Conservation (phyloP, 176 grass and related monocot genomes). For the Stipa capillata region DNA sequence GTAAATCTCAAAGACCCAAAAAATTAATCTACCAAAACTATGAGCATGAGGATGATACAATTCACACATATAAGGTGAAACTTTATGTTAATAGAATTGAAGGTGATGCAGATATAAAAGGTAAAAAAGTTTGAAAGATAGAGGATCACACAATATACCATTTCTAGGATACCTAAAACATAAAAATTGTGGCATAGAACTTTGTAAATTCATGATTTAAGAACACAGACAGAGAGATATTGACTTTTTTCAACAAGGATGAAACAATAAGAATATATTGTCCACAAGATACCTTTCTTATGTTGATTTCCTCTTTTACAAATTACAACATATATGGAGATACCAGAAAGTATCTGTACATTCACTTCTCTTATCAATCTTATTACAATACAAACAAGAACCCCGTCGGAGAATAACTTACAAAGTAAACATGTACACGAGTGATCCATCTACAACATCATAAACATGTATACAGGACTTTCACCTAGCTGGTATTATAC, state of each 20-base stretch:
- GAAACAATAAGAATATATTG: background rate
- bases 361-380: slow-evolving; percentile 20
- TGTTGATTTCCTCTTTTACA: slow-evolving; percentile 2
- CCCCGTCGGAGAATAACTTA: slow-evolving; percentile 13
- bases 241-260: no score
- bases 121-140: background rate
- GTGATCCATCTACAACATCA: slow-evolving; percentile 6
- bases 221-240: no score
- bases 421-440: slow-evolving; percentile 18
- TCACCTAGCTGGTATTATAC: slow-evolving; percentile 15
- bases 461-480: slow-evolving; percentile 11
- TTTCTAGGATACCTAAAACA: background rate
- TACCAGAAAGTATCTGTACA: slow-evolving; percentile 25
- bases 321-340: slow-evolving; percentile 16
- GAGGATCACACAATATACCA: background rate
- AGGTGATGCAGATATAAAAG: no score
- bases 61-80: background rate
- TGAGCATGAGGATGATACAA: background rate
- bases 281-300: background rate
- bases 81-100: background rate
- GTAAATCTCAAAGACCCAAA: background rate
- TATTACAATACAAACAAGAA: slow-evolving; percentile 43
- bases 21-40: background rate
- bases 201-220: no score
- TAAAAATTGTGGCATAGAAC: background rate